A percentile compares a stretch with the other conserved stretches of the same genome.
phyloP scores from a whole-genome alignment of 1,284 basidiomycete species.

The Limonomyces culmigenus region DNA sequence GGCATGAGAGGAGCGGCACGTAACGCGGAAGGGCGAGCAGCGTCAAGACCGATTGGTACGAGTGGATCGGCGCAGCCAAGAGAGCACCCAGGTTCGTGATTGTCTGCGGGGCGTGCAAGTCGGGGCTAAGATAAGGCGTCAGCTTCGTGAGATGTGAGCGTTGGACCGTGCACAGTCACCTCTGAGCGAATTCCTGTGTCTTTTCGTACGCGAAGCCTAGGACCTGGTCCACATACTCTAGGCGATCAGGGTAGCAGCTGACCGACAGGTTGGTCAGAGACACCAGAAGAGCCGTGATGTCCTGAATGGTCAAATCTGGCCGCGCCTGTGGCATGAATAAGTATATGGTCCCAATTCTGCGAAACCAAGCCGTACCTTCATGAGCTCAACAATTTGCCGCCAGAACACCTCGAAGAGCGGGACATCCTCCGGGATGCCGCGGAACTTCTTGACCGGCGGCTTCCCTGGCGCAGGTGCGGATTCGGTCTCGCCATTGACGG shows the following conservation, averaged over 20 bases:
- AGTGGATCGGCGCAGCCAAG: slow-evolving; percentile 82
- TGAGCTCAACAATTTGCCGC: slow-evolving; percentile 93
- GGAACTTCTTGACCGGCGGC: slow-evolving; percentile 53
- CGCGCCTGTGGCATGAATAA: slow-evolving; percentile 48
- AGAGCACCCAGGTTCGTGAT: slow-evolving; percentile 79
- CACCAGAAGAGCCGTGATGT: slow-evolving; percentile 85
- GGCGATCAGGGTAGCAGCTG: slow-evolving; percentile 86
- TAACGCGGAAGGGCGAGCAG: slow-evolving; percentile 86
- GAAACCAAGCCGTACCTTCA: slow-evolving; percentile 47
- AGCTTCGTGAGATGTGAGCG: slow-evolving; percentile 6
- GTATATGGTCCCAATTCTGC: slow-evolving; percentile 2
- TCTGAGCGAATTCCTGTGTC: slow-evolving; percentile 68
- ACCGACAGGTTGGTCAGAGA: slow-evolving; percentile 86
- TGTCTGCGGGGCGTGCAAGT: slow-evolving; percentile 76
- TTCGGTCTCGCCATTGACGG: slow-evolving; percentile 35
- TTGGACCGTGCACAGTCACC: slow-evolving; percentile 22
- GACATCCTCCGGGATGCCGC: slow-evolving; percentile 86
- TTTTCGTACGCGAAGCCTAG: slow-evolving; percentile 77
- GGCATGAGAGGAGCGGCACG: slow-evolving; percentile 61
- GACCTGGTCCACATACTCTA: slow-evolving; percentile 93
- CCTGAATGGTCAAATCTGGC: slow-evolving; percentile 88
- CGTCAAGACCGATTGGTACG: slow-evolving; percentile 86
- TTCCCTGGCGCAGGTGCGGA: slow-evolving; percentile 23
- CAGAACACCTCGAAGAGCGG: slow-evolving; percentile 93
- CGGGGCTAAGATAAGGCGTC: slow-evolving; percentile 35